Evolutionary conservation across 2,329 filamentous ascomycete genomes (phyloP), one percentile per base, ranked within the genome.

Genomic region (Xylaria sp.): DNA sequence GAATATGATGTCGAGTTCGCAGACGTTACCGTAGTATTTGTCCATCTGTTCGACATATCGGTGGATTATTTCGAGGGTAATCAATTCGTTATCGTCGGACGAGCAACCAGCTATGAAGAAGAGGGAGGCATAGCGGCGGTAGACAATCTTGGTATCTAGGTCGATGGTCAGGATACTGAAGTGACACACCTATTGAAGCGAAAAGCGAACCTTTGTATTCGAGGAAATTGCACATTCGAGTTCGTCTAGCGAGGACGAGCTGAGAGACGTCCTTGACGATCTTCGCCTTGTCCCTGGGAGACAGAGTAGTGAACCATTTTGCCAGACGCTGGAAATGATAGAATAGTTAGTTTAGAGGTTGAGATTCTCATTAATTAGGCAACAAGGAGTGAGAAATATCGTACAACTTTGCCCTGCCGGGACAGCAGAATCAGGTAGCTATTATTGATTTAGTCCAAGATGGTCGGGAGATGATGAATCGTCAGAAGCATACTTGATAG

Each of bases 1-100:
- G 89, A 99, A 99, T 82, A 99, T 99, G 83, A 98, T 98, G 82
- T 98, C 94, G 73, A 99, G 89, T 85, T 99, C 96, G 90, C 96
- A 99, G 69, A 99, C 96, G 82, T 99, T 99, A 82, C 96, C 96
- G 82, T 98, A 99, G 86, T 99, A 99, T 82, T 99, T 99, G 87
- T 99, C 96, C 96, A 99, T 99, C 84, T 99, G 96, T 83, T 99
- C 96, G 79, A 99, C 96, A 81, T 99, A 99, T 83, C 96, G 94
- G 82, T 99, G 96, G 78, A 99, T 97, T 80, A 99, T 94, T 82
- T 99, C 96, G 80, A 99, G 93, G 28, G 94, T 97, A 81, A 98
- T 98, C 79, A 99, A 86, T 81, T 99, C 96, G 83, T 99, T 99
- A 83, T 99, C 96, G 72, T 94, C 94, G n/a, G 94, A 94, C 63